phyloP scores from a whole-genome alignment of 1,139 yeast species.

The Candida labiduridarum region DNA sequence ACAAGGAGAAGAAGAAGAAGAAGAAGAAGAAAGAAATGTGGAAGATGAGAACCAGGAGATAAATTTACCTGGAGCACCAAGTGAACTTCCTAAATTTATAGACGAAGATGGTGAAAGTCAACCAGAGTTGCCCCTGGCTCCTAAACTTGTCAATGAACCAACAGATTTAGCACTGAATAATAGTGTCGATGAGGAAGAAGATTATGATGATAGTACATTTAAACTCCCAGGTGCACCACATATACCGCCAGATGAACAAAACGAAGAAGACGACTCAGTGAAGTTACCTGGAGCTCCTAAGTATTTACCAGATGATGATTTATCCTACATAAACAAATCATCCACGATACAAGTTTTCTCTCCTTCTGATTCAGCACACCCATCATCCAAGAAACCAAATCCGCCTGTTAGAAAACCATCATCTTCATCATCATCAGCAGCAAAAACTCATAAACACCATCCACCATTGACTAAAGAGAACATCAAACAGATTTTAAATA shows the following conservation, averaged over 20 bases:
- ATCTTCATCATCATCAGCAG: background rate
- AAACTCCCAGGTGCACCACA: conserved; percentile 36
- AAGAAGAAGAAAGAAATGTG: conserved; percentile 3
- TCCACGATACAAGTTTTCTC: conserved; percentile 43
- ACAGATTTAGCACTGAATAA: background rate
- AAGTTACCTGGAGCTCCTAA: conserved; percentile 48
- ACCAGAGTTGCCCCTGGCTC: conserved; percentile 15
- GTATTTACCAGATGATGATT: conserved; percentile 44
- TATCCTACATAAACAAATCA: conserved; percentile 38
- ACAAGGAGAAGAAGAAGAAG: conserved; percentile 8
- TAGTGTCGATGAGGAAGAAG: conserved; percentile 8
- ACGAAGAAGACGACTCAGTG: conserved; percentile 22
- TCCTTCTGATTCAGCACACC: conserved; percentile 20
- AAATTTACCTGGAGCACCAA: conserved; percentile 17
- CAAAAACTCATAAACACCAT: conserved; percentile 12
- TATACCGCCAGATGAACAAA: conserved; percentile 31
- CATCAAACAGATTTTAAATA: conserved; percentile 53
- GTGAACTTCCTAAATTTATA: conserved; percentile 19
- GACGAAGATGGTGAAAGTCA: conserved; percentile 13
- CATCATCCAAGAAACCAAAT: background rate
- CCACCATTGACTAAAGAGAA: conserved; percentile 43
- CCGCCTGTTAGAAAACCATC: conserved; percentile 9
- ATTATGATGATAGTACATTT: conserved; percentile 6
- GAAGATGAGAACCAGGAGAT: conserved; percentile 8
- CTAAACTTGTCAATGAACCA: conserved; percentile 15